A percentile compares a stretch with the other conserved stretches of the same genome.
These are phyloP conservation scores for Hirsutella minnesotensis DNA, from an alignment of 2,329 filamentous ascomycete genomes.

Conservation along the genomic window DNA sequence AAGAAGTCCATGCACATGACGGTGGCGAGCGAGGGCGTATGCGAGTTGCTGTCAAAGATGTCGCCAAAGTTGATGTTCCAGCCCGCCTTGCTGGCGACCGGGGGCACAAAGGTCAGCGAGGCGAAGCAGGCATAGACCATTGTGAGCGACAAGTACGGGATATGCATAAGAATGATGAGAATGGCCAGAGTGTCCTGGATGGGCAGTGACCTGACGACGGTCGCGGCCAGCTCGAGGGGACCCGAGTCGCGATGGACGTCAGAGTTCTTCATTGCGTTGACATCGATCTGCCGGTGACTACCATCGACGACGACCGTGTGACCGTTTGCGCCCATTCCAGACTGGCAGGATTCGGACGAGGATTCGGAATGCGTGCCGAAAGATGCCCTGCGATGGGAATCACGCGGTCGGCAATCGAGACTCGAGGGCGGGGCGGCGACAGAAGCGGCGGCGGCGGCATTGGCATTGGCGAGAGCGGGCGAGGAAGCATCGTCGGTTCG, in stretches of 20 bases:
- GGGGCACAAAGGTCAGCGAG: constrained; percentile 82
- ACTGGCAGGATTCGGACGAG: constrained; percentile 40
- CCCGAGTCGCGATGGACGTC: constrained; percentile 60
- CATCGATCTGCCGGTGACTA: constrained; percentile 54
- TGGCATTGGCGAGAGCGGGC: constrained; percentile 5
- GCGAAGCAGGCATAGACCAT: constrained; percentile 88
- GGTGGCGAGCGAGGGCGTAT: constrained; percentile 75
- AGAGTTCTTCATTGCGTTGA: constrained; percentile 55
- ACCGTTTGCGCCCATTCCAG: constrained; percentile 23
- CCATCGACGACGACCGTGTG: constrained; percentile 23
- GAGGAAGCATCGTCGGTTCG: constrained; percentile 8
- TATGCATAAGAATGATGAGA: constrained; percentile 86
- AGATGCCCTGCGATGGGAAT: constrained; percentile 33
- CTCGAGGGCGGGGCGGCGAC: constrained; percentile 5
- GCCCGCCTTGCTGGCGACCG: constrained; percentile 65
- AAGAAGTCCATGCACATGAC: constrained; percentile 75
- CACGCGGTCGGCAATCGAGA: constrained; percentile 28
- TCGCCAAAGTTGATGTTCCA: constrained; percentile 77
- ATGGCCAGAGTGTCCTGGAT: constrained; percentile 94
- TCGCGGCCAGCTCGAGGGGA: constrained; percentile 66
- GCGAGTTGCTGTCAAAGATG: constrained; percentile 78
- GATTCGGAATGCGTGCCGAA: constrained; percentile 41
- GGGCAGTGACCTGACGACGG: constrained; percentile 80
- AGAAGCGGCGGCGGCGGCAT: constrained; percentile 9
- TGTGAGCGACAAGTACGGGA: constrained; percentile 78